Evolutionary conservation across 1,284 basidiomycete genomes (phyloP), one percentile per base, ranked within the genome.

Genomic region (Lentinula novae-zelandiae): DNA sequence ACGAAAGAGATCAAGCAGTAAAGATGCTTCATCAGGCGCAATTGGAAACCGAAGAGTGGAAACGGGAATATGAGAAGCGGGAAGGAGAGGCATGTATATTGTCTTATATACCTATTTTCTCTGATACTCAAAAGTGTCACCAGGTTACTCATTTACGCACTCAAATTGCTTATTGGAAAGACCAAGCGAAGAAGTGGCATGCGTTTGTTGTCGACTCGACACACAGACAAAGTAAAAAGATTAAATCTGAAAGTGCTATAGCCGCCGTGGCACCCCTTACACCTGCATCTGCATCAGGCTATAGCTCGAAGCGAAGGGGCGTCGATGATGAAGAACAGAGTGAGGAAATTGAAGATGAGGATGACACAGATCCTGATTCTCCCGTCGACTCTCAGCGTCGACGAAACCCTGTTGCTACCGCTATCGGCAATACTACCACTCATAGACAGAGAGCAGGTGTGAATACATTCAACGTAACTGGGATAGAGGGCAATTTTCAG

Each of bases 151-250:
- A 85, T 62, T 74, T 89, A 46, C 80, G 82, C n/a, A 78, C 83
- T 51, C 87, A 90, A 68, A 74, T 81, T 0, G 76, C 73, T 2
- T 86, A 87, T 60, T 89, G 86, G 86, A 88, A 87, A 70, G 81
- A 84, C 44, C 88, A 89, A 64, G 82, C 86, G n/a, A 75, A 78
- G 56, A 84, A 85, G 65, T 89, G 87, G 87, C 87, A 88, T 64
- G 89, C 86, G 66, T 71, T 84, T 50, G 80, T 84, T 17, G 84
- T 86, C 33, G 87, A 89, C 63, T 76, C 84, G 60, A 86, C 88
- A 62, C 77, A 87, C 60, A 78, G 77, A 38, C 75, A 78, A 5
- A 74, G 89, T 22, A 76, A 80, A 7, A 77, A 78, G 3, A 76
- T 82, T 36, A 51, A 51, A 13, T 51, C 49, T n/a, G 49, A 51